Evolutionary conservation across 129 eudicot genomes (phyloP).

Genomic region (Mikania micrantha): DNA sequence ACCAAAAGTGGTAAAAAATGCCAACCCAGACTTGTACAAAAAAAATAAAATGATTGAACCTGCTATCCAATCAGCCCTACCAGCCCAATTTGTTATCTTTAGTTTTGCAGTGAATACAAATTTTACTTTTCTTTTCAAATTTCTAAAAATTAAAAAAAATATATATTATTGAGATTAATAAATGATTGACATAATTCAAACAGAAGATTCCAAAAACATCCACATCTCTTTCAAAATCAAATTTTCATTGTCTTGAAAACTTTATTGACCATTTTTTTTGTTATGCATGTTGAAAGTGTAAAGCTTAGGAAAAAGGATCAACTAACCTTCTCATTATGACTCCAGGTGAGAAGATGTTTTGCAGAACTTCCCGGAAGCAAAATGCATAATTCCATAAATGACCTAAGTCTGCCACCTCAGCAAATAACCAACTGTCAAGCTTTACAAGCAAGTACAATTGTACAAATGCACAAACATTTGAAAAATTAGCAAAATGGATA

Average conservation of each 20-base stretch:
- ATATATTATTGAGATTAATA: neutral
- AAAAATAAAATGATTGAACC: neutral
- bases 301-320: conserved; percentile 10
- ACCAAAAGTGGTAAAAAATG: neutral
- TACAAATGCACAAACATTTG: neutral
- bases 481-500: neutral
- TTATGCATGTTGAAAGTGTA: neutral
- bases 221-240: neutral
- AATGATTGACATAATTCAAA: neutral
- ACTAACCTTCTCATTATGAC: conserved; percentile 47
- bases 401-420: conserved; percentile 63
- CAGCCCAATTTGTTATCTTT: neutral
- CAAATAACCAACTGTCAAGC: conserved; percentile 7
- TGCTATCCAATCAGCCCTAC: neutral
- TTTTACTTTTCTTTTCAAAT: too few species aligned
- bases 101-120: neutral
- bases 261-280: neutral
- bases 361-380: conserved; percentile 68
- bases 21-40: neutral
- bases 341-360: conserved; percentile 40
- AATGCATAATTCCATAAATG: conserved; percentile 96
- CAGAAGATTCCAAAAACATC: neutral
- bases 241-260: neutral
- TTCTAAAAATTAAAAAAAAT: neutral
- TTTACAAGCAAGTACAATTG: neutral